phyloP scores from a whole-genome alignment of 1,139 yeast species.

The Yamadazyma atmosphaerica region DNA sequence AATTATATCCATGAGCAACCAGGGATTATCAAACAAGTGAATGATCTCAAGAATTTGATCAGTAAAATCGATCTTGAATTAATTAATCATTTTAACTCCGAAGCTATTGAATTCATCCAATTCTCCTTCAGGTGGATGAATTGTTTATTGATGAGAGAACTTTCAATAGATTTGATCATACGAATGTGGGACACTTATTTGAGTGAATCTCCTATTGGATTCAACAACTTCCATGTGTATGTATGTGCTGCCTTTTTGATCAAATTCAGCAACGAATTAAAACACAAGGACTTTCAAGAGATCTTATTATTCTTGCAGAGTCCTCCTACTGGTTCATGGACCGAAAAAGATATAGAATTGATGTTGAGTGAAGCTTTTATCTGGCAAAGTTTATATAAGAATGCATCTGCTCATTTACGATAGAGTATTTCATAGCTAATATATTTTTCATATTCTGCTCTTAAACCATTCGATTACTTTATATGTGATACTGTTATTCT shows the following conservation, averaged over 20 bases:
- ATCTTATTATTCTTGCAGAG: slow-evolving; percentile 86
- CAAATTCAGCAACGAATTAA: slow-evolving; percentile 76
- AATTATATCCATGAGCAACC: slow-evolving; percentile 98
- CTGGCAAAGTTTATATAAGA: slow-evolving; percentile 91
- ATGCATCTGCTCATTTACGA: slow-evolving; percentile 80
- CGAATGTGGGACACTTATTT: slow-evolving; percentile 99
- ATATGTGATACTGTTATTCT: too few relatives aligned
- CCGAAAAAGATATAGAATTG: slow-evolving; percentile 85
- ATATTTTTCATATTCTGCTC: not conserved
- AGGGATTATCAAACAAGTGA: slow-evolving; percentile 89
- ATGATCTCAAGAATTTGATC: slow-evolving; percentile 73
- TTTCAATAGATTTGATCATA: slow-evolving; percentile 71
- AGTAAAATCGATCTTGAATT: slow-evolving; percentile 76
- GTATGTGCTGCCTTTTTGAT: slow-evolving; percentile 98
- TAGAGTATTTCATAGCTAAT: slow-evolving; percentile 10
- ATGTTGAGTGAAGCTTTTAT: slow-evolving; percentile 93
- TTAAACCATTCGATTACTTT: not conserved
- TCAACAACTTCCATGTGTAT: slow-evolving; percentile 90
- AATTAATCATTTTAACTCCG: slow-evolving; percentile 71
- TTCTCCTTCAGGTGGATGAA: slow-evolving; percentile 99
- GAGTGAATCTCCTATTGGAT: slow-evolving; percentile 85
- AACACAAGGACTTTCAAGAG: slow-evolving; percentile 92
- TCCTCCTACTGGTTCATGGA: slow-evolving; percentile 86
- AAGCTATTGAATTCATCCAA: slow-evolving; percentile 89
- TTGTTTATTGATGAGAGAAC: slow-evolving; percentile 92